phyloP scores from a whole-genome alignment of 148 eudicot species.

The Agrostemma githago region DNA sequence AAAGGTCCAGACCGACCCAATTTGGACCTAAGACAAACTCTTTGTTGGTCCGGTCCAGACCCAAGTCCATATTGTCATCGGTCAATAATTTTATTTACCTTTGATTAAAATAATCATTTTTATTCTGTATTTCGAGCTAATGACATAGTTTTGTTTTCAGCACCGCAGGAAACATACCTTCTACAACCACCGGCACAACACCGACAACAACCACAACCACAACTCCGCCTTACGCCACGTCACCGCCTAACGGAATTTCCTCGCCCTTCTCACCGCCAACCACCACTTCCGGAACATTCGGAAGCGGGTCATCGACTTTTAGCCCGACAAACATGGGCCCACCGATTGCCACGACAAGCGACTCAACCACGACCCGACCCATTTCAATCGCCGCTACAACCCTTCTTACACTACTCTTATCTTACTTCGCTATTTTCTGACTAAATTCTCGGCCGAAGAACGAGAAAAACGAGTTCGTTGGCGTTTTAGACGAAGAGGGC shows the following conservation, averaged over 20 bases:
- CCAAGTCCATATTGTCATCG: too few relatives aligned
- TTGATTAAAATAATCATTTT: too few relatives aligned
- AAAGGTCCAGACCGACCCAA: too few relatives aligned
- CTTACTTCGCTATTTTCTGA: conserved; percentile 12
- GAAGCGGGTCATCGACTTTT: conserved; percentile 1
- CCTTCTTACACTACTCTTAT: conserved; percentile 5
- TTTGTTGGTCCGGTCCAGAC: too few relatives aligned
- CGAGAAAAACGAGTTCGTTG: conserved; percentile 4
- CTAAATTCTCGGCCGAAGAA: neutral
- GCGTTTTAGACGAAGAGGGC: conserved; percentile 8
- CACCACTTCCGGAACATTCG: conserved; percentile 9
- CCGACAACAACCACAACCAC: conserved; percentile 20
- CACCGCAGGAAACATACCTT: conserved; percentile 24
- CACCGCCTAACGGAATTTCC: conserved; percentile 19
- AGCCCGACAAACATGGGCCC: conserved; percentile 27
- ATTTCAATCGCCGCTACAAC: neutral
- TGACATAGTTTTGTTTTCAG: conserved; percentile 8
- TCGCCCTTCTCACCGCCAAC: conserved; percentile 24
- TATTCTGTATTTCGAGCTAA: too few relatives aligned
- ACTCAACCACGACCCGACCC: neutral
- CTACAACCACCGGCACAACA: conserved; percentile 13
- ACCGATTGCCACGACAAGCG: conserved; percentile 25
- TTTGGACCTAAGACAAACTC: too few relatives aligned
- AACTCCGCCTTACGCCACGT: conserved; percentile 1
- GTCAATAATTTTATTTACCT: too few relatives aligned